Base-by-base conservation (phyloP, 1,284 basidiomycete genomes). In the Pseudozyma tsukubaensis region DNA sequence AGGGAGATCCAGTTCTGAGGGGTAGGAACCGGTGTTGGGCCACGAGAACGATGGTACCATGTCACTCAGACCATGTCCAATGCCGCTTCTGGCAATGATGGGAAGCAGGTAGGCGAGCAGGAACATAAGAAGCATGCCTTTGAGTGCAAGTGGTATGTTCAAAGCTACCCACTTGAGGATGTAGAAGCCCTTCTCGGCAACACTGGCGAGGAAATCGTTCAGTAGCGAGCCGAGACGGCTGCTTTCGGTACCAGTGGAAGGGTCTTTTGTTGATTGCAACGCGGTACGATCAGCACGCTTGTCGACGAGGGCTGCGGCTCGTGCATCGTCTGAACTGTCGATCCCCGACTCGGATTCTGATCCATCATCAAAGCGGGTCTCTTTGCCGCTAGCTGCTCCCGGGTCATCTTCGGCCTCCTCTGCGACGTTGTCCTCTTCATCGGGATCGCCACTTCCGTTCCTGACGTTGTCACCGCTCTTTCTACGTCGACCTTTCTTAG, bases 371-470 rank as follows among this genome's bases (percentile, higher is more conserved):
- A 68, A 60, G 18, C 71, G 60, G 9, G 71, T 73, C 54, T 73
- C 71, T 39, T 73, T 73, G n/a, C 74, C 61, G 32, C 71, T 73
- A 2, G 50, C 50, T 21, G 58, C 68, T 12, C 45, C 62, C n/a
- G 58, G 58, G 50, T 71, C 61, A 0, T 64, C 66, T 3, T 40
- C 65, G 10, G 51, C 44, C 29, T 63, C 36, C 39, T 40, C 19
- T 37, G 57, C 8, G 43, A 45, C 39, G 18, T 51, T 62, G 18
- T 54, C 29, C 49, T 55, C 40, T 16, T 37, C 65, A 35, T 76
- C 68, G 8, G 45, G 52, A 0, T 50, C 59, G 6, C 16, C 42
- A 9, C 50, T 51, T 2, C n/a, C 40, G 2, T 48, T 36, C 42
- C 37, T 58, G 4, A 36, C 44, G 21, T 40, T 49, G 32, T 52